phyloP scores from a whole-genome alignment of 2,329 filamentous ascomycete species.

The Byssoonygena ceratinophila region DNA sequence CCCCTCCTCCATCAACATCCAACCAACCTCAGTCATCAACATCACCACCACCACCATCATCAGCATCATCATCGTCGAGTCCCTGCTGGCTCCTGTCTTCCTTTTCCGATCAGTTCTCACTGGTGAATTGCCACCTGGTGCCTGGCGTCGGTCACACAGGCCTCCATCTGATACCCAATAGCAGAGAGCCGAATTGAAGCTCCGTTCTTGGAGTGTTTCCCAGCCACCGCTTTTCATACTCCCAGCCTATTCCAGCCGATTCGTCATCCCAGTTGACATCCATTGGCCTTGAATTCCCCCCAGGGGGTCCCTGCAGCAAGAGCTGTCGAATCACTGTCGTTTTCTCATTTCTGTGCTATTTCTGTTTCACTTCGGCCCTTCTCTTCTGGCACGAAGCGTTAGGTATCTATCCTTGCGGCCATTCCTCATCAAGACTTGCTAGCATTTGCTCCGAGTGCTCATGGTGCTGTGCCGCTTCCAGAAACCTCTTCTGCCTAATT shows the following conservation, averaged over 20 bases:
- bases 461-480: not conserved
- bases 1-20: too few relatives aligned
- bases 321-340: not conserved
- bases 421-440: not conserved
- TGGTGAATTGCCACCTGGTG: not conserved
- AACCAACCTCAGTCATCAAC: too few relatives aligned
- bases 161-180: not conserved
- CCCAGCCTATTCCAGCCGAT: too few relatives aligned
- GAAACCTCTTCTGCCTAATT: conserved; percentile 4
- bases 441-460: not conserved
- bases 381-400: too few relatives aligned
- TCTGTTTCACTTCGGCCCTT: too few relatives aligned
- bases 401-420: not conserved
- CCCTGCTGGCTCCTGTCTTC: too few relatives aligned
- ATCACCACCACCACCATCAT: too few relatives aligned
- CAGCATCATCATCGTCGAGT: too few relatives aligned
- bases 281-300: not conserved
- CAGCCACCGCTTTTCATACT: not conserved
- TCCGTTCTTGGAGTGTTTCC: not conserved
- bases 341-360: not conserved
- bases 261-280: not conserved
- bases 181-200: not conserved
- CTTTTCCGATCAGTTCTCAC: not conserved
- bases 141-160: conserved; percentile 3
- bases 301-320: not conserved